Evolutionary conservation across 176 grass and related monocot genomes (phyloP).

Genomic region (Cymbopogon citratus): DNA sequence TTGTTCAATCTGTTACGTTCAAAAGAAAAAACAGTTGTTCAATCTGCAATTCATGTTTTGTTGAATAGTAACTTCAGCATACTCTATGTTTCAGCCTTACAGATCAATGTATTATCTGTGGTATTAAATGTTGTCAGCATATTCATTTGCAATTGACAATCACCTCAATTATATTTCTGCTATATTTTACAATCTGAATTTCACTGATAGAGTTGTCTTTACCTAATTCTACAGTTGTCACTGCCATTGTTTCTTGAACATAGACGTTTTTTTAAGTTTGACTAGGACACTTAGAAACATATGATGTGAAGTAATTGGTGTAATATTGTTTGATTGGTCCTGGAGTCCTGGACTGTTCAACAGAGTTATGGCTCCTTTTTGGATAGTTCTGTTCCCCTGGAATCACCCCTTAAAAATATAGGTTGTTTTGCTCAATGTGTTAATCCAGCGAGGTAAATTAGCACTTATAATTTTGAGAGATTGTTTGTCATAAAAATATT

Average conservation of each 20-base stretch:
- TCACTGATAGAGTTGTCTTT: background rate
- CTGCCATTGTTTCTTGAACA: background rate
- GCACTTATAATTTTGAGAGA: slow-evolving; percentile 1
- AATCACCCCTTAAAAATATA: background rate
- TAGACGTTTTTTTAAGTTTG: background rate
- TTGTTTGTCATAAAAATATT: slow-evolving; percentile 7
- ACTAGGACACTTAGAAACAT: background rate
- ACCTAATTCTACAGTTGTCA: background rate
- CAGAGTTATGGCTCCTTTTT: background rate
- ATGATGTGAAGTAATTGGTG: background rate
- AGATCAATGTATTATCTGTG: slow-evolving; percentile 5
- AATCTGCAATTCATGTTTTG: too few species aligned
- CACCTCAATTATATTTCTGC: background rate
- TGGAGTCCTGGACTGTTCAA: background rate
- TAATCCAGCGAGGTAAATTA: background rate
- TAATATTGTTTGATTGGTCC: background rate
- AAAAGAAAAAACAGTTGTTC: too few species aligned
- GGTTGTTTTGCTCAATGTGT: slow-evolving; percentile 10
- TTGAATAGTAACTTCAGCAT: background rate
- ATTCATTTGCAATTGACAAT: slow-evolving; percentile 17
- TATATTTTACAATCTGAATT: background rate
- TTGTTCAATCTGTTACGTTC: too few species aligned
- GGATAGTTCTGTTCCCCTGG: background rate
- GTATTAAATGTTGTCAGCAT: background rate
- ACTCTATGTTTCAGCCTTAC: background rate